Evolutionary conservation across 257 asterid genomes (phyloP), one percentile per base, ranked within the genome.

Genomic region (Solanum bulbocastanum): DNA sequence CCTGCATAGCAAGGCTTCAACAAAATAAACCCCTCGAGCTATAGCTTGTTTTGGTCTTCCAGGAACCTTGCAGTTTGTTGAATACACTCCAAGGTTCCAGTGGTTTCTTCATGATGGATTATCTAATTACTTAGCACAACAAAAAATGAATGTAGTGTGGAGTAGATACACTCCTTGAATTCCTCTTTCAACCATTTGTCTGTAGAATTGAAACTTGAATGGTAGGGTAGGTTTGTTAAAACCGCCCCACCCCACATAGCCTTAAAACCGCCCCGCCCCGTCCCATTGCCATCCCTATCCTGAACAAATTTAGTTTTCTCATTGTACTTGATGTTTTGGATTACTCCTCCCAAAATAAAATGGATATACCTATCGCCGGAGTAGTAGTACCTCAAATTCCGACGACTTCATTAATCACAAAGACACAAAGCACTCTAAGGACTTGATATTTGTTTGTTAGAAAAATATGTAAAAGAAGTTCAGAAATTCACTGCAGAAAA

Each of bases 41-140:
- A 86, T 72, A 87, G 88, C 22, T 42, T 5, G 30, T 44, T 89
- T 83, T 75, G 86, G 69, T 84, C 75, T 35, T 58, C 83, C 4
- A 33, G 94, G 93, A 92, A 92, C 95, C 96, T 88, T 90, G 87
- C 88, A 73, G 89, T 83, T 85, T 88, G 86, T 74, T 87, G 56
- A 83, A 10, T 76, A 87, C 22, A 39, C 23, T 25, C 44, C 35
- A 83, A 91, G 94, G 93, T 94, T 95, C 96, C 88, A 27, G 90
- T 56, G 93, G 94, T 91, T 91, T 93, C 94, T 91, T 91, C 90
- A 65, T 42, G 60, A 87, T 20, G n/a, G 79, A 22, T 83, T 36
- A 52, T 42, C 49, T 78, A 40, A 76, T 42, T 42, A 10, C 65
- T 60, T 73, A 33, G 23, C 23, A 36, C 83, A 20, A 5, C 37